phyloP scores from a whole-genome alignment of 2,329 filamentous ascomycete species.

The Fusarium odoratissimum region DNA sequence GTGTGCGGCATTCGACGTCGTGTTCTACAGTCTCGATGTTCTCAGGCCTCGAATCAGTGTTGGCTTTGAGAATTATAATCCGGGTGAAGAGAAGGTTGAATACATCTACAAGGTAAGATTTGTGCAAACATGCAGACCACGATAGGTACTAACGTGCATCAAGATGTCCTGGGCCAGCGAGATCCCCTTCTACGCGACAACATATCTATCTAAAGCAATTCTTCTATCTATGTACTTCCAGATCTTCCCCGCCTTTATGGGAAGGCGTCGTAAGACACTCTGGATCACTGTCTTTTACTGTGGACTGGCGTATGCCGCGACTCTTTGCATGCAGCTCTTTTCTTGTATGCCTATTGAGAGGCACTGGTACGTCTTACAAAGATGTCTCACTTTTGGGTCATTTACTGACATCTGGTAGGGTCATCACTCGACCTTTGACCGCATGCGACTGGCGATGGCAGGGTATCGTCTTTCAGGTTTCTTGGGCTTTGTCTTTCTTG shows the following conservation, averaged over 20 bases:
- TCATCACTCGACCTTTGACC: constrained; percentile 14
- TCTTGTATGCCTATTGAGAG: constrained; percentile 32
- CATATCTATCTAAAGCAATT: constrained; percentile 28
- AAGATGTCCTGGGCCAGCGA: constrained; percentile 36
- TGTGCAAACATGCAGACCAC: fast-evolving
- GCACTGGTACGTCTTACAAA: constrained; percentile 15
- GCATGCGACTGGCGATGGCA: constrained; percentile 25
- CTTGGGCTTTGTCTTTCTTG: constrained; percentile 29
- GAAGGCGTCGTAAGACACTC: constrained; percentile 15
- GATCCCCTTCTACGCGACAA: constrained; percentile 29
- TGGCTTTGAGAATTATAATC: constrained; percentile 21
- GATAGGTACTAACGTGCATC: neutral
- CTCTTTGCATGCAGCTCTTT: constrained; percentile 23
- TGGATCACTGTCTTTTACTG: constrained; percentile 20
- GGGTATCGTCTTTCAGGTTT: constrained; percentile 21
- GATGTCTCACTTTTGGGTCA: neutral
- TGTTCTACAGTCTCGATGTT: constrained; percentile 16
- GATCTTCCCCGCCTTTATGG: constrained; percentile 28
- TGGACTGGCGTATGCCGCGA: constrained; percentile 6
- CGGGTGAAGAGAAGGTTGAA: constrained; percentile 13
- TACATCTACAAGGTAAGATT: constrained; percentile 28
- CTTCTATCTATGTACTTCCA: constrained; percentile 25
- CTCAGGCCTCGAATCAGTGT: constrained; percentile 25
- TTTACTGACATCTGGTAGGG: neutral
- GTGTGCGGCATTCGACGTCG: constrained; percentile 16